phyloP scores from a whole-genome alignment of 148 eudicot genomes.

The Diospyros lotus region DNA sequence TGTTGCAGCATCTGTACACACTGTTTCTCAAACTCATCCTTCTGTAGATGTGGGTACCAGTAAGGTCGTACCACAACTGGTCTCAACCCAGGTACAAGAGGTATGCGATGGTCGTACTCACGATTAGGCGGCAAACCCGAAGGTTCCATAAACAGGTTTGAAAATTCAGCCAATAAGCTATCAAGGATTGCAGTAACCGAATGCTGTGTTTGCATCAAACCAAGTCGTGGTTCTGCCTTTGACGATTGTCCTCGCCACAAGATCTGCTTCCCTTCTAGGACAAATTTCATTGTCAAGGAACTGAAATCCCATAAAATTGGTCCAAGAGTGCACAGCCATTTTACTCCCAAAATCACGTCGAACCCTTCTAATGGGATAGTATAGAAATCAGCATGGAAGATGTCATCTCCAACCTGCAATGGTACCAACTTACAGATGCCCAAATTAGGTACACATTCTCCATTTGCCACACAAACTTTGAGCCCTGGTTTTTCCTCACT shows the following conservation, averaged over 20 bases:
- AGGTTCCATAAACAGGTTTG: background rate
- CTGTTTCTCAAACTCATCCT: background rate
- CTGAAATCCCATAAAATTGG: background rate
- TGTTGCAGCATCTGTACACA: background rate
- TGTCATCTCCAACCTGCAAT: background rate
- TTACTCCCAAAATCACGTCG: background rate
- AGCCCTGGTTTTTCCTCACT: background rate
- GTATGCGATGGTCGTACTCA: background rate
- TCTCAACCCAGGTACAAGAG: background rate
- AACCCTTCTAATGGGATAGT: background rate
- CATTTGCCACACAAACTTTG: background rate
- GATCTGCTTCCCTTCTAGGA: background rate
- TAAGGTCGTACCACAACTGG: background rate
- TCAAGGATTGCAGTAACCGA: background rate
- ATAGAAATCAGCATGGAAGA: background rate
- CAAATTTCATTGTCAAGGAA: background rate
- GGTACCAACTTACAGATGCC: background rate
- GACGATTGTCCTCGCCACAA: background rate
- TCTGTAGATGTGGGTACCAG: background rate
- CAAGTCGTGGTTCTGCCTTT: background rate
- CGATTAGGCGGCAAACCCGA: background rate
- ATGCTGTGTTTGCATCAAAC: background rate
- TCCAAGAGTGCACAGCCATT: background rate
- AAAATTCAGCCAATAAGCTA: background rate
- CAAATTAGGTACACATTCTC: background rate